These are phyloP conservation scores for Hanseniaspora occidentalis DNA, from an alignment of 805 yeast species.

Conservation along the genomic window DNA sequence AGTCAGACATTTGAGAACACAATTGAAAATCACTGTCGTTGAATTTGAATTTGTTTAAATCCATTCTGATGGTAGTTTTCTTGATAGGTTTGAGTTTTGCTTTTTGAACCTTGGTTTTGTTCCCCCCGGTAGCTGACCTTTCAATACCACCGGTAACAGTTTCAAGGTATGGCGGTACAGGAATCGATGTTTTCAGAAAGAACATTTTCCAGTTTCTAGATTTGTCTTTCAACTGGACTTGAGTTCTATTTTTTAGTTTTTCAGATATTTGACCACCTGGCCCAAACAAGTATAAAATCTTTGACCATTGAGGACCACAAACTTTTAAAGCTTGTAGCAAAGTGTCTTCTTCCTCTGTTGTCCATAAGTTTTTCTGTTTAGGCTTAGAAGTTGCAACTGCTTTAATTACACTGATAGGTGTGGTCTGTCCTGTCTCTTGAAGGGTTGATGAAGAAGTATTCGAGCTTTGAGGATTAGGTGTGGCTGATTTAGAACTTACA, in stretches of 20 bases:
- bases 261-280: slow-evolving; percentile 86
- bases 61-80: slow-evolving; percentile 1
- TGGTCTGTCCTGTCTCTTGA: background rate
- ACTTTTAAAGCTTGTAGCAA: slow-evolving; percentile 63
- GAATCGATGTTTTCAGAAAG: slow-evolving; percentile 59
- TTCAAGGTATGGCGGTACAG: slow-evolving; percentile 66
- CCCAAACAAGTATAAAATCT: slow-evolving; percentile 80
- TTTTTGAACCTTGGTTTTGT: slow-evolving; percentile 12
- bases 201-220: slow-evolving; percentile 93
- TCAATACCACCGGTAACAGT: slow-evolving; percentile 84
- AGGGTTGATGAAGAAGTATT: no score
- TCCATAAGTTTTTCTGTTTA: slow-evolving; percentile 42
- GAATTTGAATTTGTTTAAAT: background rate
- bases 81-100: background rate
- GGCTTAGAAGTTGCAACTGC: slow-evolving; percentile 11
- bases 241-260: slow-evolving; percentile 73
- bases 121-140: slow-evolving; percentile 33
- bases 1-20: background rate
- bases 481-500: no score
- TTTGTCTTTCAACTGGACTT: slow-evolving; percentile 89
- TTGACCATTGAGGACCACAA: slow-evolving; percentile 91
- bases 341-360: slow-evolving; percentile 78
- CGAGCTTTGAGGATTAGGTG: no score
- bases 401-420: slow-evolving; percentile 4
- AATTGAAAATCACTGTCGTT: background rate